Evolutionary conservation across 1,139 yeast genomes (phyloP).

Genomic region (Magnusiomyces magnusii): DNA sequence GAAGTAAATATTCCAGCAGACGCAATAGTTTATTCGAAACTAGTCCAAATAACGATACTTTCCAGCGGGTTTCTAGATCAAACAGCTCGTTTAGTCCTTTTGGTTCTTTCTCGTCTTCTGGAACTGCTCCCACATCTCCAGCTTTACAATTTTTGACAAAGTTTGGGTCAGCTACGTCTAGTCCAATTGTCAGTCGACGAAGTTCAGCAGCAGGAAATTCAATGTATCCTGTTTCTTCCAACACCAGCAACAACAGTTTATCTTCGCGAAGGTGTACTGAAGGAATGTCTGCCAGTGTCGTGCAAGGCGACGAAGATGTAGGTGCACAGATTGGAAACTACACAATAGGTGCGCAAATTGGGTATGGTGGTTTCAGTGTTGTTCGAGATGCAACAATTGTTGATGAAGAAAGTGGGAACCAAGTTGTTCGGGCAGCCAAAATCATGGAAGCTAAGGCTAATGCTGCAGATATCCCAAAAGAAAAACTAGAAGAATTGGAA

Average conservation of each 20-base stretch:
- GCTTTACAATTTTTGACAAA: constrained; percentile 2
- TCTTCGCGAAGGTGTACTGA: not conserved
- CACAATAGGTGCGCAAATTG: constrained; percentile 61
- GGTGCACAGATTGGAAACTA: constrained; percentile 45
- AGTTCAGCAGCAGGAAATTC: not conserved
- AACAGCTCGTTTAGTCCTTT: not conserved
- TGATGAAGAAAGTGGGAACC: constrained; percentile 35
- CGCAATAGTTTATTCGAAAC: not conserved
- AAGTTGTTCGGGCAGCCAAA: constrained; percentile 58
- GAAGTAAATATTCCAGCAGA: not conserved
- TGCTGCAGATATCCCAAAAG: not conserved
- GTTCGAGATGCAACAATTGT: constrained; percentile 60
- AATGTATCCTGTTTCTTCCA: not conserved
- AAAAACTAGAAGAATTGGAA: not conserved
- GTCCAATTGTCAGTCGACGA: constrained; percentile 1
- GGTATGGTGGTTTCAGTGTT: constrained; percentile 89
- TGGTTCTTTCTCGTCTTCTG: not conserved
- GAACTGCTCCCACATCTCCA: not conserved
- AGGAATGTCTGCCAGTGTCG: constrained; percentile 2
- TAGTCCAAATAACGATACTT: not conserved
- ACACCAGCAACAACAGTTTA: not conserved
- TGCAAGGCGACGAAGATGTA: constrained; percentile 34
- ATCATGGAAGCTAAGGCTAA: constrained; percentile 44
- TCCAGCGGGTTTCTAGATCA: not conserved
- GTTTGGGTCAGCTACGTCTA: not conserved